phyloP scores from a whole-genome alignment of 2,329 filamentous ascomycete genomes.

The Scytalidium sp. region DNA sequence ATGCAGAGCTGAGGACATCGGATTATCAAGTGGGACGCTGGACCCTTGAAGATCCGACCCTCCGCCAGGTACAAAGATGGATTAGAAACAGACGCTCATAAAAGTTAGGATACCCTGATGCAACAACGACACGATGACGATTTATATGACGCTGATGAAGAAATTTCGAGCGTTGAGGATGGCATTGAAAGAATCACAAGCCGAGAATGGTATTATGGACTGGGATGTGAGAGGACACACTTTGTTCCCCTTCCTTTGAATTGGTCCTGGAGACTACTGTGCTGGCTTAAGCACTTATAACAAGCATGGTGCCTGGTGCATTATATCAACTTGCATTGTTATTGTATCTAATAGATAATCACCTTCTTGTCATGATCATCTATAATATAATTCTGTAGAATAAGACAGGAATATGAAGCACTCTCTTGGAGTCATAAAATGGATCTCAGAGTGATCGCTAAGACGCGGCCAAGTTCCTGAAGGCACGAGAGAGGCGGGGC shows the following conservation, averaged over 20 bases:
- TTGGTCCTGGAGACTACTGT: background rate
- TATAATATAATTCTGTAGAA: background rate
- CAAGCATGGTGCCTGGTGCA: background rate
- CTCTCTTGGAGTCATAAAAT: too few species aligned
- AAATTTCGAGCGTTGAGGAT: background rate
- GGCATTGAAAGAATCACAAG: background rate
- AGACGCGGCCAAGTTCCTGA: too few species aligned
- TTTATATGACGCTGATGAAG: background rate
- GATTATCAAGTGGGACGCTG: slow-evolving; percentile 57
- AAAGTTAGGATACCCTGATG: background rate
- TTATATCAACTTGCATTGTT: background rate
- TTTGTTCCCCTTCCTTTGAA: background rate
- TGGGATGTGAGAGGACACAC: background rate
- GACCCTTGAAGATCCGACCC: slow-evolving; percentile 59
- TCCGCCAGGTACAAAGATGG: slow-evolving; percentile 57
- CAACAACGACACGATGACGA: background rate
- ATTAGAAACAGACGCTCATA: slow-evolving; percentile 38
- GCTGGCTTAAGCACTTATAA: background rate
- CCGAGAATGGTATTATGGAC: background rate
- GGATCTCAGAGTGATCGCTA: too few species aligned
- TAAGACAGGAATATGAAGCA: background rate
- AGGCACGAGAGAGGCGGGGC: too few species aligned
- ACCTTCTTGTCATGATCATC: background rate
- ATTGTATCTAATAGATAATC: background rate
- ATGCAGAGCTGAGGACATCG: slow-evolving; percentile 49